Conservation (phyloP, 2,329 filamentous ascomycete species). For the Lizonia empirigonia region DNA sequence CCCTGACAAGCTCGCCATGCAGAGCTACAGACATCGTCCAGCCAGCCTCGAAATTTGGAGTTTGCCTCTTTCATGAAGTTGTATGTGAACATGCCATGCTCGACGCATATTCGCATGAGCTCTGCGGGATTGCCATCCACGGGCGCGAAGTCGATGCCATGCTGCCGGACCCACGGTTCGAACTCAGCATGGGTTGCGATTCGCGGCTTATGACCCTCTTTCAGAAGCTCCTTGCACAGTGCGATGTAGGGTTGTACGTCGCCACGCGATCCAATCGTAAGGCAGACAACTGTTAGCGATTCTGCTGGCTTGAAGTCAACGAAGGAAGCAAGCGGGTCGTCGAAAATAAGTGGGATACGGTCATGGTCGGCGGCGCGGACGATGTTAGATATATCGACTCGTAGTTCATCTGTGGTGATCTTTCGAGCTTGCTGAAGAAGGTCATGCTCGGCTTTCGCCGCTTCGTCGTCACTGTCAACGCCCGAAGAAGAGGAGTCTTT, state of each 20-base stretch:
- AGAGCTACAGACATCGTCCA: constrained; percentile 83
- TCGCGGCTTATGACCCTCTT: constrained; percentile 81
- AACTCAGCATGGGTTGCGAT: constrained; percentile 96
- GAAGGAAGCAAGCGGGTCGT: constrained; percentile 85
- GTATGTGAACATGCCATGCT: constrained; percentile 95
- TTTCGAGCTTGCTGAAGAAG: constrained; percentile 76
- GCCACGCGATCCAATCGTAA: constrained; percentile 93
- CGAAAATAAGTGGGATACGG: constrained; percentile 79
- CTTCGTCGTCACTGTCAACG: constrained; percentile 72
- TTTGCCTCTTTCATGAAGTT: constrained; percentile 86
- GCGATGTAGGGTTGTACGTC: constrained; percentile 99
- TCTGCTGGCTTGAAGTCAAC: constrained; percentile 87
- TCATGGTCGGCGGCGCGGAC: constrained; percentile 52
- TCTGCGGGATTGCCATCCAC: constrained; percentile 92
- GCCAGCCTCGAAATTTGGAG: constrained; percentile 80
- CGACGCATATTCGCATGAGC: constrained; percentile 93
- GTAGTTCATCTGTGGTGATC: constrained; percentile 30
- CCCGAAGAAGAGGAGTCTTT: constrained; percentile 70
- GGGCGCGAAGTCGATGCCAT: constrained; percentile 89
- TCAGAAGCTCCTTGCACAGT: constrained; percentile 85
- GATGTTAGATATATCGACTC: constrained; percentile 34
- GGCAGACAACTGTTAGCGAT: constrained; percentile 82
- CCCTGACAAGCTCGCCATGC: constrained; percentile 84
- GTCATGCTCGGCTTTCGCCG: constrained; percentile 79
- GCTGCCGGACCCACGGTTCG: constrained; percentile 82